Evolutionary conservation across 2,329 filamentous ascomycete species (phyloP).

Genomic region (Dothistroma septosporum): DNA sequence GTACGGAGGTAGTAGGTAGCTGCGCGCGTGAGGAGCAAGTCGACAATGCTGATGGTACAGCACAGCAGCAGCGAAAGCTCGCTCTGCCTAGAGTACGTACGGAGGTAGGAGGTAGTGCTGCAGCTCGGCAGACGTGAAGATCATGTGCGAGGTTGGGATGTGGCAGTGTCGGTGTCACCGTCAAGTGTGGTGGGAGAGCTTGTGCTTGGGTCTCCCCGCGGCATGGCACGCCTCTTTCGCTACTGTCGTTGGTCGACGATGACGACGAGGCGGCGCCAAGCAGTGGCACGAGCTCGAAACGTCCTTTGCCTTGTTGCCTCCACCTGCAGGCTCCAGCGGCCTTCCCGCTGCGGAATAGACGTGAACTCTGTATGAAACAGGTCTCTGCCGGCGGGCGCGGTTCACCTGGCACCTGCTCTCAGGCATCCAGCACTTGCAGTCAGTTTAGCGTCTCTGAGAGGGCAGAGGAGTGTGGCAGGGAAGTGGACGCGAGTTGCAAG

Average conservation of each 20-base stretch:
- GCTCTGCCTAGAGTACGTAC: not conserved
- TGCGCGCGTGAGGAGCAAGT: not conserved
- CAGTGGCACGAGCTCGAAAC: not conserved
- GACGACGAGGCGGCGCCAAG: not conserved
- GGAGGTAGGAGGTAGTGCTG: not conserved
- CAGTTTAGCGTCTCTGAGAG: not conserved
- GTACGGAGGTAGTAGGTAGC: not conserved
- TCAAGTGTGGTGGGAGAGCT: no score
- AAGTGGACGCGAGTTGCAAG: not conserved
- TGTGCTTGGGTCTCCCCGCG: not conserved
- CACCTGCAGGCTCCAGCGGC: not conserved
- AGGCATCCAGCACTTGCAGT: not conserved
- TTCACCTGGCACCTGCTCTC: not conserved
- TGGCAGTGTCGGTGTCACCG: no score
- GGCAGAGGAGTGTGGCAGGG: not conserved
- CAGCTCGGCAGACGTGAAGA: not conserved
- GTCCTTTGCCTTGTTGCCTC: no score
- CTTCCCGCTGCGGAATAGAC: not conserved
- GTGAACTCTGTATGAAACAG: not conserved
- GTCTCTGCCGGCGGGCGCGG: not conserved
- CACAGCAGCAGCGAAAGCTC: not conserved
- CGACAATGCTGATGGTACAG: not conserved
- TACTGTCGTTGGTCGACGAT: not conserved
- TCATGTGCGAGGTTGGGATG: not conserved
- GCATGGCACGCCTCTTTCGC: not conserved